A percentile compares a stretch with the other conserved stretches of the same genome.
Evolutionary conservation across 495 filamentous ascomycete genomes (phyloP).

Genomic region (Evansstolkia leycettana): DNA sequence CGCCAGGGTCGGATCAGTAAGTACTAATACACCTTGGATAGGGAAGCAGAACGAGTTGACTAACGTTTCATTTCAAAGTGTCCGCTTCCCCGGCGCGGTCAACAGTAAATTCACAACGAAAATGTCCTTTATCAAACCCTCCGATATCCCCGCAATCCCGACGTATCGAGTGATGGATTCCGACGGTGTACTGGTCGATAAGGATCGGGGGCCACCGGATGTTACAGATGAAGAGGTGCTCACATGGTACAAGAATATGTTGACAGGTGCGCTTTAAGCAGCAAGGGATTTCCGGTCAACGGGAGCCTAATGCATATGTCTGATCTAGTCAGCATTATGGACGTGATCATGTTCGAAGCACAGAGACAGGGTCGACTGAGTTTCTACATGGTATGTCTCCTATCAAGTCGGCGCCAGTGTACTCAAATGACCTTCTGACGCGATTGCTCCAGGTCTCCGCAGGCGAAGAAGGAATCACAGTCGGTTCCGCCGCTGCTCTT

Average conservation of each 20-base stretch:
- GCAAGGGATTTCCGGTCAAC: not conserved
- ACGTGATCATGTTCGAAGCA: constrained; percentile 86
- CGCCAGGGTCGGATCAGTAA: constrained; percentile 54
- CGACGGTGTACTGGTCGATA: constrained; percentile 66
- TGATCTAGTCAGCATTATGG: constrained; percentile 69
- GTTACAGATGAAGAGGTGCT: constrained; percentile 56
- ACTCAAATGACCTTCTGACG: not conserved
- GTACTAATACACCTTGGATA: constrained; percentile 2
- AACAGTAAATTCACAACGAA: constrained; percentile 80
- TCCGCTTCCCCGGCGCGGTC: constrained; percentile 90
- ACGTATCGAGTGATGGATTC: constrained; percentile 84
- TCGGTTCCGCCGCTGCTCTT: constrained; percentile 76
- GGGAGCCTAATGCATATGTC: not conserved
- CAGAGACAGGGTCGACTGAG: constrained; percentile 70
- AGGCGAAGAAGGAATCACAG: constrained; percentile 88
- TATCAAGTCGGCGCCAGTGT: not conserved
- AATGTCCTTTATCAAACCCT: constrained; percentile 63
- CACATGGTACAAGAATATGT: constrained; percentile 56
- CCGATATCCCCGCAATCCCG: constrained; percentile 53
- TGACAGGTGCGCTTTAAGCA: constrained; percentile 35
- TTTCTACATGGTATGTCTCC: constrained; percentile 79
- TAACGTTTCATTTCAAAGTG: constrained; percentile 28
- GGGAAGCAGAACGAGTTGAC: too few species aligned
- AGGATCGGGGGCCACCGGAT: constrained; percentile 43
- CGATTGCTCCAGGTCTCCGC: constrained; percentile 50